A percentile compares a stretch with the other conserved stretches of the same genome.
phyloP scores from a whole-genome alignment of 345 rosid genomes.

The Streptanthus diversifolius region DNA sequence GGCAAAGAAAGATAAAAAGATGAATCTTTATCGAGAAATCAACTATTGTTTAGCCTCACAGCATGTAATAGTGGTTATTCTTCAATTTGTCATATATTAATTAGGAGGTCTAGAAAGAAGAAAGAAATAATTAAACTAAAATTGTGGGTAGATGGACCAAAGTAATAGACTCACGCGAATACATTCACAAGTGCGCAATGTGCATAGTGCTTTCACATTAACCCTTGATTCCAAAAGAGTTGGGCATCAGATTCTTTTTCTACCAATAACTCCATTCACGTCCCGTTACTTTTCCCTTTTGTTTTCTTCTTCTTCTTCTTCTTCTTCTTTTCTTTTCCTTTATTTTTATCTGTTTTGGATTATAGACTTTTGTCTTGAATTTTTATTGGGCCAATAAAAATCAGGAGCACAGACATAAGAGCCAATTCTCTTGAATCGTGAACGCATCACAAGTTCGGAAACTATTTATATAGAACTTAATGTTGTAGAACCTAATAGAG shows the following conservation, averaged over 20 bases:
- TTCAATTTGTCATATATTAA: not conserved
- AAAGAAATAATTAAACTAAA: not conserved
- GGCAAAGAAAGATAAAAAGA: not conserved
- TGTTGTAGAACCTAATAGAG: no score
- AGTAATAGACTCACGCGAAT: slow-evolving; percentile 9
- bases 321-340: slow-evolving; percentile 1
- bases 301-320: slow-evolving; percentile 17
- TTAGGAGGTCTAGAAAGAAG: not conserved
- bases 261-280: slow-evolving; percentile 31
- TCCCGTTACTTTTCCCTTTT: slow-evolving; percentile 25
- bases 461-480: no score
- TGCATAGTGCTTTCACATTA: slow-evolving; percentile 19
- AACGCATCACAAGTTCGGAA: no score
- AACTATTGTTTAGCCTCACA: not conserved
- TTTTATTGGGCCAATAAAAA: no score
- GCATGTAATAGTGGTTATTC: not conserved
- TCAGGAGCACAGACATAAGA: no score
- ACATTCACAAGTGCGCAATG: slow-evolving; percentile 24
- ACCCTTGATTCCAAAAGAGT: slow-evolving; percentile 23
- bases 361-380: no score
- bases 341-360: not conserved
- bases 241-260: slow-evolving; percentile 22
- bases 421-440: no score
- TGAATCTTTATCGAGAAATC: not conserved
- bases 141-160: slow-evolving; percentile 3